Percentiles rank a stretch among this genome's conserved stretches.
These are phyloP conservation scores for Tetrapisispora iriomotensis DNA, from an alignment of 805 yeast species.

Conservation along the genomic window DNA sequence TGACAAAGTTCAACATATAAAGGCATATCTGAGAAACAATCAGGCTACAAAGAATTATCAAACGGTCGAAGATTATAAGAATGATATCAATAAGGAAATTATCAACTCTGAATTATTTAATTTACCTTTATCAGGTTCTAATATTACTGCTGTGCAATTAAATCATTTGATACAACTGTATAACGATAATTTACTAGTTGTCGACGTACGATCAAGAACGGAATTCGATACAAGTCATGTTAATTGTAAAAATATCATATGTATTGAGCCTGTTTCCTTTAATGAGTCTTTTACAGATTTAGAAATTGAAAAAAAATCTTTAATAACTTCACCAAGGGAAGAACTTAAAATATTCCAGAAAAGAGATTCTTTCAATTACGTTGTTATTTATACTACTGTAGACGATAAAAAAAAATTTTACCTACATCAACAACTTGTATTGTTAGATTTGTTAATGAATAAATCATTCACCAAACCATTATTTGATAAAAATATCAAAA, in stretches of 20 bases:
- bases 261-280: constrained; percentile 65
- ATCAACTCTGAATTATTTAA: neutral
- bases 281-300: constrained; percentile 42
- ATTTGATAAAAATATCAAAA: constrained; percentile 6
- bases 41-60: constrained; percentile 3
- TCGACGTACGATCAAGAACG: constrained; percentile 59
- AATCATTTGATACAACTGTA: constrained; percentile 9
- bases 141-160: constrained; percentile 8
- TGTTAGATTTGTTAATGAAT: constrained; percentile 18
- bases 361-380: constrained; percentile 47
- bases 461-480: constrained; percentile 25
- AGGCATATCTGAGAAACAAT: constrained; percentile 17
- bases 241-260: constrained; percentile 45
- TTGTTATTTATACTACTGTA: constrained; percentile 44
- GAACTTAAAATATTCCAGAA: constrained; percentile 47
- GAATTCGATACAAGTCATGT: constrained; percentile 60
- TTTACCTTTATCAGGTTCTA: constrained; percentile 7
- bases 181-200: constrained; percentile 36
- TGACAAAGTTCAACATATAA: constrained; percentile 21
- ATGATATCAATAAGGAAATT: neutral
- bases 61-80: neutral
- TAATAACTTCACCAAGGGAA: constrained; percentile 43
- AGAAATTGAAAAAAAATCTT: constrained; percentile 58
- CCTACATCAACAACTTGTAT: constrained; percentile 14
- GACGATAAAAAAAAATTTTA: constrained; percentile 12